Evolutionary conservation across 2,329 filamentous ascomycete species (phyloP), one percentile per base, ranked within the genome.

Genomic region (Nothophoma quercina): DNA sequence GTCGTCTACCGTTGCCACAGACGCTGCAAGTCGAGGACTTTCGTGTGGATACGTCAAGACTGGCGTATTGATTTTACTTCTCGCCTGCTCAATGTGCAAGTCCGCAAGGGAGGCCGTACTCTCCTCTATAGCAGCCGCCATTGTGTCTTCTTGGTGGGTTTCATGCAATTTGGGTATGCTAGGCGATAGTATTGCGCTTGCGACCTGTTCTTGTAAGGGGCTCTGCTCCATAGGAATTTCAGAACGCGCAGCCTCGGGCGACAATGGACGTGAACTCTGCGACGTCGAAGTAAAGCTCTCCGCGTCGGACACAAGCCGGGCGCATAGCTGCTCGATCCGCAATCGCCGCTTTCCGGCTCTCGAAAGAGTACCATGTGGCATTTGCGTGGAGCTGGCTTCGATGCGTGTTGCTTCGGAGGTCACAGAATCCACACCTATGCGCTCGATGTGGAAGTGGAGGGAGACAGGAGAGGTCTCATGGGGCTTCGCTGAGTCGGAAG

Each of bases 261-360:
- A 88, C 5, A 81, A 81, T 60, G 84, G 75, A 1, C 84, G 83
- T 1, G 85, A 82, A 4, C 84, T 83, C 33, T 80, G 80, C 9
- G 82, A 81, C 30, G 88, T 71, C 8, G 80, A 80, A 4, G 85
- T 83, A 51, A 90, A 89, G 30, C 85, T 81, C 38, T 85, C 85
- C 15, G 85, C 84, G 60, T 90, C 87, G 3, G 87, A 88, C 32
- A 90, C 85, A 22, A 90, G 71, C 58, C 82, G 83, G 12, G 86
- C 87, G 18, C 83, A 82, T 25, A 91, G 83, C 42, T 83, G 83
- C 13, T 83, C 81, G n/a, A 90, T 75, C 13, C 80, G 82, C 40
- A 90, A 77, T 51, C 86, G 83, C 19, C 87, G 81, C 68, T 89
- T 89, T 18, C 87, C 87, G 52, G 86, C 78, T 68, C 84, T 88